Conservation (phyloP, 495 filamentous ascomycete genomes). For the Chlorociboria aeruginascens region DNA sequence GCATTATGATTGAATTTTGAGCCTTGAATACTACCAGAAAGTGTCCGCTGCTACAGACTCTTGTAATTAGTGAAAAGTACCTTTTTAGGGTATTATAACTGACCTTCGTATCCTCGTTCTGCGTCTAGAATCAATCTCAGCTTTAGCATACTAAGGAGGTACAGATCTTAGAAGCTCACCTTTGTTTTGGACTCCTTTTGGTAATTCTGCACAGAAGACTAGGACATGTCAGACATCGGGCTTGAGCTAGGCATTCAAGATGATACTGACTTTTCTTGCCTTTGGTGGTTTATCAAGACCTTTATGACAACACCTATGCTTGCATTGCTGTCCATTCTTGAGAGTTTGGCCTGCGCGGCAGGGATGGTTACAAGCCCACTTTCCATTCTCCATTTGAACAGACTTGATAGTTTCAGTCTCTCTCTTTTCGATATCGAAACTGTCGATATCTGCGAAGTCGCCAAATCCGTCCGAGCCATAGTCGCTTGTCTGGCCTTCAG, state of each 20-base stretch:
- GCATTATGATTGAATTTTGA: too few relatives aligned
- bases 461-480: constrained; percentile 23
- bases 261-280: constrained; percentile 8
- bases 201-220: not conserved
- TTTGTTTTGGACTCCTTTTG: not conserved
- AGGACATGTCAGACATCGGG: not conserved
- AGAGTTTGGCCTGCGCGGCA: constrained; percentile 59
- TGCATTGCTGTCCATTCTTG: constrained; percentile 34
- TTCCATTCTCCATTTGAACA: constrained; percentile 61
- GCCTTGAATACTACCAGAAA: too few relatives aligned
- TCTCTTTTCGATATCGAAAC: not conserved
- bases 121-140: too few relatives aligned
- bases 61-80: too few relatives aligned
- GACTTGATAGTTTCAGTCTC: constrained; percentile 26
- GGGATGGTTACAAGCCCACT: constrained; percentile 75
- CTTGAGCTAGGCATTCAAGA: not conserved
- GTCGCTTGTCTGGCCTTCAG: constrained; percentile 2
- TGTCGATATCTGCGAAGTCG: constrained; percentile 30
- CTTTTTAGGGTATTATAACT: too few relatives aligned
- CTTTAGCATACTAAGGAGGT: too few relatives aligned
- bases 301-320: constrained; percentile 78
- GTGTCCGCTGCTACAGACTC: too few relatives aligned
- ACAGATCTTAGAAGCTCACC: not conserved
- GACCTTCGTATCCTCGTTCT: too few relatives aligned
- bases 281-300: constrained; percentile 72